phyloP scores from a whole-genome alignment of 768 basidiomycete genomes.

The Kondoa subrosea region DNA sequence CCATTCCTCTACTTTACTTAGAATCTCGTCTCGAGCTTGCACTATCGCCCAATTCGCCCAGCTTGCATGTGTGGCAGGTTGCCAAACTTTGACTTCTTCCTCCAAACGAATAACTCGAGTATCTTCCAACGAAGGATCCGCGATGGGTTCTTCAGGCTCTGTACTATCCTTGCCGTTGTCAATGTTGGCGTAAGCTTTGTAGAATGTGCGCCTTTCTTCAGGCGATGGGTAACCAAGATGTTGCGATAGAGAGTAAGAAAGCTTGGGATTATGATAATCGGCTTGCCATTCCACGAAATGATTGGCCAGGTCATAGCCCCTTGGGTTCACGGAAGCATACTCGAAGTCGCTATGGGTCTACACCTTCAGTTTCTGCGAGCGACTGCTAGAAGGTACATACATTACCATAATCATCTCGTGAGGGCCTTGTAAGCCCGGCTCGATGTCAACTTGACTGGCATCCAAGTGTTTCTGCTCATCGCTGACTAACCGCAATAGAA shows the following conservation, averaged over 20 bases:
- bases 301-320: constrained; percentile 65
- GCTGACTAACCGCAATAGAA: constrained; percentile 45
- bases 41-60: constrained; percentile 94
- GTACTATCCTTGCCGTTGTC: constrained; percentile 22
- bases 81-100: constrained; percentile 67
- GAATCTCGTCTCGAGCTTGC: constrained; percentile 61
- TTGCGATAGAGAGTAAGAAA: constrained; percentile 32
- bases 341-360: constrained; percentile 95
- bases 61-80: constrained; percentile 72
- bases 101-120: constrained; percentile 47
- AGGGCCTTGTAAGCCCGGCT: constrained; percentile 16
- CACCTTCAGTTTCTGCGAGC: constrained; percentile 23
- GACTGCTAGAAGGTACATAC: neutral
- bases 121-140: constrained; percentile 12
- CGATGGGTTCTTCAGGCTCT: constrained; percentile 13
- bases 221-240: constrained; percentile 52
- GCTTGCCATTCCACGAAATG: constrained; percentile 76
- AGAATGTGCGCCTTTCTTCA: constrained; percentile 64
- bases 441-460: constrained; percentile 18
- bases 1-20: constrained; percentile 32
- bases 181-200: constrained; percentile 47
- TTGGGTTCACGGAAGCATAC: constrained; percentile 80
- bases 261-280: constrained; percentile 51
- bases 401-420: constrained; percentile 27
- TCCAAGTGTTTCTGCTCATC: constrained; percentile 5